Percentiles rank a stretch among this genome's conserved stretches.
Evolutionary conservation across 441 rosid genomes (phyloP).

Genomic region (Dalechampia spathulata): DNA sequence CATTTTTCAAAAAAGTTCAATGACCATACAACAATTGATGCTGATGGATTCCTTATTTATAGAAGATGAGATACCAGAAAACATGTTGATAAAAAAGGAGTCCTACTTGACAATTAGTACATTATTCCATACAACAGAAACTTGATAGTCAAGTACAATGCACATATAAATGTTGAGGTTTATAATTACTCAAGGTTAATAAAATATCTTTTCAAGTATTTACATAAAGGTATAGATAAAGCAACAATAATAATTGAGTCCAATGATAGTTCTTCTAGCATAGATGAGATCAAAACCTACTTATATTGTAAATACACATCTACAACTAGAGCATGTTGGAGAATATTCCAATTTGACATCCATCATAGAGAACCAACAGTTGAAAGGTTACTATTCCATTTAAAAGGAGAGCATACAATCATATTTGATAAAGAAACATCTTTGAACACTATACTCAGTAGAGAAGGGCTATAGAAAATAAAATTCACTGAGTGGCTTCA

Average conservation of each 20-base stretch:
- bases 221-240: background rate
- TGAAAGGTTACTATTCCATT: background rate
- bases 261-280: background rate
- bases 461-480: background rate
- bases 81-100: background rate
- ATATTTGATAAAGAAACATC: background rate
- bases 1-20: conserved; percentile 1
- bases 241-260: background rate
- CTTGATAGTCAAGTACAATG: background rate
- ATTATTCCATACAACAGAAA: background rate
- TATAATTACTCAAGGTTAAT: background rate
- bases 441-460: background rate
- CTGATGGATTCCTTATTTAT: conserved; percentile 7
- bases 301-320: background rate
- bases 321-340: background rate
- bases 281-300: background rate
- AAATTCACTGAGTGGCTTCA: background rate
- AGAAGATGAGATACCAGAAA: background rate
- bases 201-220: background rate
- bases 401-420: conserved; percentile 5
- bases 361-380: conserved; percentile 5
- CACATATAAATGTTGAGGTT: background rate
- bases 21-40: background rate
- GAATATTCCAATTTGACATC: background rate
- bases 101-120: background rate